These are phyloP conservation scores for Bipolaris zeicola DNA, from an alignment of 2,329 filamentous ascomycete species.

Conservation along the genomic window DNA sequence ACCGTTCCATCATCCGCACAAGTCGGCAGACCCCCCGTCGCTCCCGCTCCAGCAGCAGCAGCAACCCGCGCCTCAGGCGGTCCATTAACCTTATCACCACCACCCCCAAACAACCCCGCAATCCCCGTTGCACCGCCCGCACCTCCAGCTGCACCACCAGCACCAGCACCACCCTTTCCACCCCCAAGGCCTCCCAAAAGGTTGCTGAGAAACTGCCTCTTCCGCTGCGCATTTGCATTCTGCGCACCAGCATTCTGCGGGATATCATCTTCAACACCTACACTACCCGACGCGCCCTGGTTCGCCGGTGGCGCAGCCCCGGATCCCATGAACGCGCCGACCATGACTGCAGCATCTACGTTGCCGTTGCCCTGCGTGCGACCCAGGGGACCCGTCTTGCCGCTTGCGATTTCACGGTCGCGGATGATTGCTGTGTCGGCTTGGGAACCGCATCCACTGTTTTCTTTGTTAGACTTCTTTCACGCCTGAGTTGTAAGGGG, in stretches of 20 bases:
- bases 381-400: conserved; percentile 63
- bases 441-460: conserved; percentile 63
- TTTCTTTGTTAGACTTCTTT: conserved; percentile 16
- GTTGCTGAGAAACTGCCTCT: conserved; percentile 42
- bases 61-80: conserved; percentile 61
- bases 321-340: conserved; percentile 64
- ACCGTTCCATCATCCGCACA: conserved; percentile 64
- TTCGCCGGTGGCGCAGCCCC: conserved; percentile 38
- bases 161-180: conserved; percentile 25
- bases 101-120: conserved; percentile 44
- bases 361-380: conserved; percentile 67
- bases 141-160: conserved; percentile 23
- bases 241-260: conserved; percentile 10
- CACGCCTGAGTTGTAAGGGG: too few species aligned
- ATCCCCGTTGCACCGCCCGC: conserved; percentile 38
- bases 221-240: conserved; percentile 13
- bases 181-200: conserved; percentile 40
- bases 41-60: conserved; percentile 60
- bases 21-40: conserved; percentile 63
- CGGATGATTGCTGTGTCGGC: conserved; percentile 73
- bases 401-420: conserved; percentile 61
- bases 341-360: conserved; percentile 63
- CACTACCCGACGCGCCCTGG: conserved; percentile 36
- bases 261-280: conserved; percentile 44
- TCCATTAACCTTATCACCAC: conserved; percentile 55